Conservation (phyloP, 2,329 filamentous ascomycete species). For the Clarireedia sp. region DNA sequence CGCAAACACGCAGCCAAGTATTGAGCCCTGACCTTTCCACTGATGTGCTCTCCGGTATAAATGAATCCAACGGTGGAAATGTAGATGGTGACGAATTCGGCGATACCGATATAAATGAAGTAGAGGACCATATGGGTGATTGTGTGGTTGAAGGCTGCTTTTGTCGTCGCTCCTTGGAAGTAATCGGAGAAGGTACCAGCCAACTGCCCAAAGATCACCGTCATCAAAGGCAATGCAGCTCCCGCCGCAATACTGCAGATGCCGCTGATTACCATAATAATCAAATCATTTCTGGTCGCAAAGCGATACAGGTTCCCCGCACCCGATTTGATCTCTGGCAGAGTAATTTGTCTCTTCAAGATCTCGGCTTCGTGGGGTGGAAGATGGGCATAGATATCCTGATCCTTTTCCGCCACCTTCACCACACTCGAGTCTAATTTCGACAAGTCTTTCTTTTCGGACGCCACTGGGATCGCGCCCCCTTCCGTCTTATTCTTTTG, state of each 20-base stretch:
- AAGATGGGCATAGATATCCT: conserved; percentile 54
- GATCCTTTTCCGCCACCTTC: conserved; percentile 29
- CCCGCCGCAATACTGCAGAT: conserved; percentile 50
- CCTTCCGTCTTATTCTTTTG: conserved; percentile 27
- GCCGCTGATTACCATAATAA: conserved; percentile 43
- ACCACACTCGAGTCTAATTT: conserved; percentile 29
- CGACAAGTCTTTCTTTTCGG: conserved; percentile 53
- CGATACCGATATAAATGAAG: conserved; percentile 78
- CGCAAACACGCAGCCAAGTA: conserved; percentile 79
- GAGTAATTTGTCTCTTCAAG: conserved; percentile 59
- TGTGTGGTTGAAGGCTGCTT: conserved; percentile 49
- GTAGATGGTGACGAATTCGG: conserved; percentile 70
- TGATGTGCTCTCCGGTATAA: conserved; percentile 73
- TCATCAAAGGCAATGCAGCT: conserved; percentile 48
- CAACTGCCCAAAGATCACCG: conserved; percentile 67
- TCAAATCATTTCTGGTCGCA: conserved; percentile 42
- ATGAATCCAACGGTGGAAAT: conserved; percentile 83
- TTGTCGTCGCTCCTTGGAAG: conserved; percentile 42
- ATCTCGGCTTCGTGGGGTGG: conserved; percentile 58
- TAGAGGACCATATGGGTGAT: conserved; percentile 64
- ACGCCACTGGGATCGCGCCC: conserved; percentile 50
- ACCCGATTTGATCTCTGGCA: conserved; percentile 56
- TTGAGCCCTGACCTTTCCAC: conserved; percentile 68
- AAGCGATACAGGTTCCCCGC: conserved; percentile 52
- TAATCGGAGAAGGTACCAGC: conserved; percentile 59